phyloP scores from a whole-genome alignment of 495 filamentous ascomycete genomes.

The Thozetella sp. region DNA sequence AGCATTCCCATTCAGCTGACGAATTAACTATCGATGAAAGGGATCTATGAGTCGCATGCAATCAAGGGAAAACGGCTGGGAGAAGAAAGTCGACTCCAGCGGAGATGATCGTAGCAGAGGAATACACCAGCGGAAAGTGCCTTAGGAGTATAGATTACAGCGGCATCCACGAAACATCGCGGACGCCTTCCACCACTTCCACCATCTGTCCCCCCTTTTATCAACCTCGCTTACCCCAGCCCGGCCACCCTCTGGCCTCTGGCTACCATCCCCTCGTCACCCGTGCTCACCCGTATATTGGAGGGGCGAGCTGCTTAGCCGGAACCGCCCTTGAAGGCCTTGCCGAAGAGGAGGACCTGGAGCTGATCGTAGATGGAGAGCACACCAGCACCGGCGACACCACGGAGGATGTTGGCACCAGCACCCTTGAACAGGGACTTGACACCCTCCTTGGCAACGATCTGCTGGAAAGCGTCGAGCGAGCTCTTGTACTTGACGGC shows the following conservation, averaged over 20 bases:
- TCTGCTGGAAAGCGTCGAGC: conserved; percentile 91
- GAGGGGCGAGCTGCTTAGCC: conserved; percentile 58
- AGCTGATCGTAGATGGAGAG: conserved; percentile 99
- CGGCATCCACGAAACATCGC: conserved; percentile 33
- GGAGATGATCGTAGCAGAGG: conserved; percentile 38
- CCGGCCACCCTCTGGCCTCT: conserved; percentile 22
- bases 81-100: conserved; percentile 28
- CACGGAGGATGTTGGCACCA: conserved; percentile 99
- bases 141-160: conserved; percentile 64
- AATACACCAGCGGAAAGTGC: conserved; percentile 60
- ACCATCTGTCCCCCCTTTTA: conserved; percentile 32
- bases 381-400: conserved; percentile 99
- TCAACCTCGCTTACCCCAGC: conserved; percentile 13
- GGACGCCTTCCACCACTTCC: conserved; percentile 34
- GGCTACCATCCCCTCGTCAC: conserved; percentile 13
- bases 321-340: conserved; percentile 95
- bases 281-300: conserved; percentile 26
- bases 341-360: conserved; percentile 98
- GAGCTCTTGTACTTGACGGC: conserved; percentile 99
- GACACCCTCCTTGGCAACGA: conserved; percentile 94
- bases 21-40: conserved; percentile 20
- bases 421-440: conserved; percentile 99
- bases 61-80: conserved; percentile 33
- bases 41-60: conserved; percentile 47
- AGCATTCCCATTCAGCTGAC: conserved; percentile 23